phyloP scores from a whole-genome alignment of 345 rosid species.

The Noccaea bulbosa region DNA sequence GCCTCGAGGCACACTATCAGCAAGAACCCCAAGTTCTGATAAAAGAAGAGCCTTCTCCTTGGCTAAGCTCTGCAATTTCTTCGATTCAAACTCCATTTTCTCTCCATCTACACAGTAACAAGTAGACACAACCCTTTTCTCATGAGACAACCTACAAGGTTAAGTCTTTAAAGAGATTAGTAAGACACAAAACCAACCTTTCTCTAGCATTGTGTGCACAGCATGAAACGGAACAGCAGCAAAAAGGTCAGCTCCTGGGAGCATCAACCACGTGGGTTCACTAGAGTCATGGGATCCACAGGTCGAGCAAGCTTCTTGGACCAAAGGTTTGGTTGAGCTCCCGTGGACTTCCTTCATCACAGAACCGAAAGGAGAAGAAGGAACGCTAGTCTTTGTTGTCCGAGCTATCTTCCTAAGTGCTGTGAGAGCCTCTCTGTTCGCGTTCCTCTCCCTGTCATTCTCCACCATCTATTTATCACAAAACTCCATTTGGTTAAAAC shows the following conservation, averaged over 20 bases:
- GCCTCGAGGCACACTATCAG: constrained; percentile 70
- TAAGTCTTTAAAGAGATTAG: background rate
- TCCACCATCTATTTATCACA: constrained; percentile 60
- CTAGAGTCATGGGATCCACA: constrained; percentile 74
- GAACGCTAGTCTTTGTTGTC: constrained; percentile 70
- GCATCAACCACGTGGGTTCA: constrained; percentile 83
- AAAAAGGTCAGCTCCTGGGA: constrained; percentile 78
- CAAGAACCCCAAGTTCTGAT: constrained; percentile 77
- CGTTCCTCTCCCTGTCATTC: constrained; percentile 74
- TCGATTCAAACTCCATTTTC: constrained; percentile 47
- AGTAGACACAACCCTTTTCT: background rate
- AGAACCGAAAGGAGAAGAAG: constrained; percentile 67
- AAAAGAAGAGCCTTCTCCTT: constrained; percentile 68
- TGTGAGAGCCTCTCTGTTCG: constrained; percentile 77
- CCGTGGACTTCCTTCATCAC: constrained; percentile 66
- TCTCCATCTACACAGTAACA: constrained; percentile 17
- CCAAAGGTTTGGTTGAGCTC: constrained; percentile 52
- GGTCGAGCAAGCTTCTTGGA: constrained; percentile 66
- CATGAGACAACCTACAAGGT: background rate
- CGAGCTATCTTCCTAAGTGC: constrained; percentile 77
- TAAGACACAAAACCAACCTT: constrained; percentile 49
- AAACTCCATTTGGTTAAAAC: constrained; percentile 3
- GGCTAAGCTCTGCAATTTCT: constrained; percentile 71
- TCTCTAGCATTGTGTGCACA: constrained; percentile 74
- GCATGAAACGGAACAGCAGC: constrained; percentile 77